Base-by-base conservation (phyloP, 768 basidiomycete genomes). In the Dioszegia crocea region DNA sequence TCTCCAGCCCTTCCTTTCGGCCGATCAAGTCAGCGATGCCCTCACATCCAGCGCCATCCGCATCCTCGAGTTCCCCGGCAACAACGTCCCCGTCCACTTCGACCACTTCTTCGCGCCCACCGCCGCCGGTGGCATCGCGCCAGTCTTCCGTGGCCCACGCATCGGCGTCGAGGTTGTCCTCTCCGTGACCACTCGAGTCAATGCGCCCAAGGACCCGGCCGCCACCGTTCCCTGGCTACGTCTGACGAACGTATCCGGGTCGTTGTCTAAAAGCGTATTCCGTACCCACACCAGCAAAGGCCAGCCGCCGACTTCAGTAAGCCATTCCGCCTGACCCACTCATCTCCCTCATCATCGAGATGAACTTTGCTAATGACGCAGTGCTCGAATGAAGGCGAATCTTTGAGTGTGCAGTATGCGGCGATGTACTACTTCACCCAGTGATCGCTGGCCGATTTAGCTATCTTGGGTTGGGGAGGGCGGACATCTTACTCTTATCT, bases 21-120 rank as follows among this genome's bases (percentile, higher is more conserved):
- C 26, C 29, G 10, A 46, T 36, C 14, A 40, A 3, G n/a, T 64
- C 33, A 59, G 52, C 33, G 30, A 19, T 4, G 12, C 60, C 5
- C 40, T 72, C 4, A 84, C 85, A 1, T 79, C 81, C 63, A 84
- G 84, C 81, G 85, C 86, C 71, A 83, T 83, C 75, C 80, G 81
- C 11, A 78, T 79, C 12, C 38, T 70, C 17, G 33, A 59, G 4
- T 73, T 53, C 39, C 71, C 71, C 19, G 57, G 49, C 43, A 23
- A 14, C 16, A 31, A 43, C 4, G 48, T 68, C 21, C 61, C 60
- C 5, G 53, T 64, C n/a, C 46, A 49, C 4, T 55, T 68, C 26
- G 40, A 70, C 11, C 71, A 73, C 53, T 57, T 46, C 43, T 73
- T 73, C 47, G 57, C 66, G 62, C n/a, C 30, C 10, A 59, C 57